Base-by-base conservation (phyloP, 306 rosid species). In the Crataegus laevigata region DNA sequence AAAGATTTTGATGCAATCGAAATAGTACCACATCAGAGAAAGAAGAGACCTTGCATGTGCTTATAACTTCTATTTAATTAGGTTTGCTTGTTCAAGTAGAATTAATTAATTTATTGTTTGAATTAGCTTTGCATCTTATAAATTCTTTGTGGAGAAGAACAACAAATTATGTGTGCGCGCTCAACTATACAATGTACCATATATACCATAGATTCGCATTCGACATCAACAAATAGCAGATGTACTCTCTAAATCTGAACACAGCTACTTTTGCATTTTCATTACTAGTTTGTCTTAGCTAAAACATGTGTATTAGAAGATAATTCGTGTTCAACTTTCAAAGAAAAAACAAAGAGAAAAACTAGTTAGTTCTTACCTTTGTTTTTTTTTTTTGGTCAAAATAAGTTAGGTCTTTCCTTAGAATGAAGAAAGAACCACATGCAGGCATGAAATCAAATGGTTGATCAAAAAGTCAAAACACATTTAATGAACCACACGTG, bases 401-500 rank as follows among this genome's bases (percentile, higher is more conserved):
- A 12, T 8, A 22, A 64, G 25, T 64, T 64, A 64, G 47, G 47
- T 18, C 47, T 34, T 24, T 65, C 59, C 77, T 71, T 34, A 78
- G 78, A 78, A 75, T 68, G 71, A 68, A 80, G 65, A 73, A 77
- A 91, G 65, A 77, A 72, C 87, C 92, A 88, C 93, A 85, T 93
- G 96, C 87, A 75, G 86, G 86, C 80, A 81, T 77, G 82, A 88
- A 88, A 82, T 82, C 84, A 79, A 69, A 81, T 76, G 71, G 77
- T 68, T 75, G 86, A 85, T 87, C 71, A 68, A 73, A 82, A 91
- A 91, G 97, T 94, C 98, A 91, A 88, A 86, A 72, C 79, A 86
- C 88, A 90, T 87, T 90, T 79, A 90, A 91, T 82, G 87, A 86
- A 78, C 77, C 90, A 87, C 96, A 88, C 90, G 97, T 88, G 93